Evolutionary conservation across 2,329 filamentous ascomycete species (phyloP).

Genomic region (Berkeleyomyces rouxiae): DNA sequence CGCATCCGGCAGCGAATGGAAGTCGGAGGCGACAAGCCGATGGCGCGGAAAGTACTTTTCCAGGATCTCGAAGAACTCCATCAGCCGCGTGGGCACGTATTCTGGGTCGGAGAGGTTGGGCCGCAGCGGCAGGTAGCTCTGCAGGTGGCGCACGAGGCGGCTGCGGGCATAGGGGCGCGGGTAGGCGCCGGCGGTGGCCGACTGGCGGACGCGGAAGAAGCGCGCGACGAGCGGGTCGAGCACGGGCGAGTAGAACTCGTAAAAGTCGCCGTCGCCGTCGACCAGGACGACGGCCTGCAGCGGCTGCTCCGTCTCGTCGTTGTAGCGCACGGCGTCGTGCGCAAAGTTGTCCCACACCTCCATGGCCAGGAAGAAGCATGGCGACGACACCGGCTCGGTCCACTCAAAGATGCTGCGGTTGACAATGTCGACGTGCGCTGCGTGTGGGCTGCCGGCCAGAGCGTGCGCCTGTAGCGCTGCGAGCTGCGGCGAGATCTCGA

Average conservation of each 20-base stretch:
- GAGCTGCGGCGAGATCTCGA: constrained; percentile 78
- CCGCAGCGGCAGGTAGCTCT: constrained; percentile 49
- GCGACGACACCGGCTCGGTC: constrained; percentile 70
- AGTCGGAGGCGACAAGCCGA: constrained; percentile 77
- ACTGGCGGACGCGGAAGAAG: constrained; percentile 70
- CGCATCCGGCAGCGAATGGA: constrained; percentile 69
- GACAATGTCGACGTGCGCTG: constrained; percentile 79
- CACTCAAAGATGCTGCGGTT: constrained; percentile 94
- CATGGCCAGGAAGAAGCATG: constrained; percentile 93
- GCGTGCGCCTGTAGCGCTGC: constrained; percentile 62
- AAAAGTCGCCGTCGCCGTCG: constrained; percentile 73
- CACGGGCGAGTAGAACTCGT: constrained; percentile 72
- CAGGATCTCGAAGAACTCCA: constrained; percentile 93
- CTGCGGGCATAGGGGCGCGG: constrained; percentile 42
- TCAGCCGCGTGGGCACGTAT: constrained; percentile 83
- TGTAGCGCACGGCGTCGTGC: constrained; percentile 82
- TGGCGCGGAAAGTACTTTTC: constrained; percentile 80
- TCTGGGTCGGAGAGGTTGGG: constrained; percentile 68
- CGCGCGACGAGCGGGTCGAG: constrained; percentile 71
- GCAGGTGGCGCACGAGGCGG: constrained; percentile 42
- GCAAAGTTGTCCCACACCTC: constrained; percentile 98
- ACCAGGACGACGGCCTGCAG: constrained; percentile 82
- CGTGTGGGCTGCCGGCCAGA: constrained; percentile 52
- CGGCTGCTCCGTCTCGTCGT: constrained; percentile 48
- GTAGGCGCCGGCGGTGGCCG: constrained; percentile 49